Percentiles rank a stretch among this genome's conserved stretches.
These are phyloP conservation scores for Phialocephala subalpina DNA, from an alignment of 2,329 filamentous ascomycete genomes.

Conservation along the genomic window DNA sequence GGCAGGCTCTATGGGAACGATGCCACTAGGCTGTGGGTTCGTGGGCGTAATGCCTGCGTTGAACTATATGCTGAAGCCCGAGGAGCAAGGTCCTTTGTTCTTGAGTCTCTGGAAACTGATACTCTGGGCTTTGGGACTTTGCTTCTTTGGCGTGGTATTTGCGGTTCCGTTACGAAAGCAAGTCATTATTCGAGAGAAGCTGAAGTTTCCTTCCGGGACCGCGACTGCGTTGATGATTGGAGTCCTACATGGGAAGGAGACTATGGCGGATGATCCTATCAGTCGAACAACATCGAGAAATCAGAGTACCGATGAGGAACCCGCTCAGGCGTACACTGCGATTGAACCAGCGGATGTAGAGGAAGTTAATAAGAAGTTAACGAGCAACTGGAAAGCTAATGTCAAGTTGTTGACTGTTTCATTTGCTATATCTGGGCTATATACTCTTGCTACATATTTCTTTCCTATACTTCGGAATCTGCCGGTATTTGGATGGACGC, in stretches of 20 bases:
- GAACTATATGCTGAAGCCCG: conserved; percentile 80
- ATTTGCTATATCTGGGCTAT: conserved; percentile 65
- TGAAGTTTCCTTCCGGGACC: conserved; percentile 95
- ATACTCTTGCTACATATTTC: conserved; percentile 90
- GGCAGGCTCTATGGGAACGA: conserved; percentile 92
- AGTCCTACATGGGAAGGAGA: conserved; percentile 77
- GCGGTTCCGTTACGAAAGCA: conserved; percentile 90
- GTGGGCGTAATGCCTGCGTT: conserved; percentile 94
- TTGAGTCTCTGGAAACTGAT: conserved; percentile 80
- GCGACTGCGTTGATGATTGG: conserved; percentile 94
- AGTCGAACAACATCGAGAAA: conserved; percentile 8
- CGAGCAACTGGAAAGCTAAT: conserved; percentile 45
- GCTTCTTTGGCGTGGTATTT: conserved; percentile 97
- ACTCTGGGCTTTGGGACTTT: conserved; percentile 90
- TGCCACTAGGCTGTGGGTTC: conserved; percentile 95
- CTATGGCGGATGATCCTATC: conserved; percentile 29
- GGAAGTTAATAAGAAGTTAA: conserved; percentile 34
- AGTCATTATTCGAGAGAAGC: conserved; percentile 89
- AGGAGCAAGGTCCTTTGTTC: conserved; percentile 80
- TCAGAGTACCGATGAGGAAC: conserved; percentile 6
- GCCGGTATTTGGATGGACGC: conserved; percentile 80
- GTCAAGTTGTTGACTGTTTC: conserved; percentile 56
- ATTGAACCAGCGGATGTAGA: conserved; percentile 34
- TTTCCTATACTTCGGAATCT: conserved; percentile 83
- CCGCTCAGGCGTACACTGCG: conserved; percentile 15